phyloP scores from a whole-genome alignment of 108 stramenopile genomes.

The Epithemia pelagica region DNA sequence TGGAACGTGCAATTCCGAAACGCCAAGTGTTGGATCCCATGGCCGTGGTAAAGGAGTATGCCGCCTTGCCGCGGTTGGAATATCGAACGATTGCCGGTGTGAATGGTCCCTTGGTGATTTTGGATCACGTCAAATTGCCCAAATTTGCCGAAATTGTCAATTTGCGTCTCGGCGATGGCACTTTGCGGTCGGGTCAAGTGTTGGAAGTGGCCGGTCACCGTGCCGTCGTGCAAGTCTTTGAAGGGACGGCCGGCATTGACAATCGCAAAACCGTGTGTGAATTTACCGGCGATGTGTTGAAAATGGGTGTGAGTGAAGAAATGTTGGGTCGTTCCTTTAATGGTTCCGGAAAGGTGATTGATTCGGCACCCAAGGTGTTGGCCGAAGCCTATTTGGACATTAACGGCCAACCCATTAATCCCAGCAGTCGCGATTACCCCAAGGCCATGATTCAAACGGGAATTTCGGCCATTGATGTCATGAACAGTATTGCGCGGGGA shows the following conservation, averaged over 20 bases:
- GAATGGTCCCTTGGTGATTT: constrained; percentile 98
- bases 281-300: constrained; percentile 97
- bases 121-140: constrained; percentile 99
- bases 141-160: constrained; percentile 99
- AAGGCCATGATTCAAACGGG: constrained; percentile 99
- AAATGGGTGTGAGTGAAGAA: constrained; percentile 99
- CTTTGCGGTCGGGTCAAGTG: constrained; percentile 93
- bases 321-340: constrained; percentile 98
- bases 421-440: constrained; percentile 97
- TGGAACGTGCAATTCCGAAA: constrained; percentile 77
- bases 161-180: constrained; percentile 92
- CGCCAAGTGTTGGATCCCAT: constrained; percentile 74
- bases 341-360: constrained; percentile 98
- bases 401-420: constrained; percentile 99
- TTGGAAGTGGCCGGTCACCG: constrained; percentile 94
- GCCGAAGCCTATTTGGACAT: constrained; percentile 99
- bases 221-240: constrained; percentile 99
- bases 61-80: constrained; percentile 78
- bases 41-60: constrained; percentile 84
- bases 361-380: constrained; percentile 96
- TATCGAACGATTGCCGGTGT: constrained; percentile 97
- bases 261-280: constrained; percentile 96
- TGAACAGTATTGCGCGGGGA: constrained; percentile 99
- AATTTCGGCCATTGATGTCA: constrained; percentile 99
- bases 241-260: constrained; percentile 99